A percentile compares a stretch with the other conserved stretches of the same genome.
Evolutionary conservation across 345 rosid genomes (phyloP).

Genomic region (Streptanthus diversifolius): DNA sequence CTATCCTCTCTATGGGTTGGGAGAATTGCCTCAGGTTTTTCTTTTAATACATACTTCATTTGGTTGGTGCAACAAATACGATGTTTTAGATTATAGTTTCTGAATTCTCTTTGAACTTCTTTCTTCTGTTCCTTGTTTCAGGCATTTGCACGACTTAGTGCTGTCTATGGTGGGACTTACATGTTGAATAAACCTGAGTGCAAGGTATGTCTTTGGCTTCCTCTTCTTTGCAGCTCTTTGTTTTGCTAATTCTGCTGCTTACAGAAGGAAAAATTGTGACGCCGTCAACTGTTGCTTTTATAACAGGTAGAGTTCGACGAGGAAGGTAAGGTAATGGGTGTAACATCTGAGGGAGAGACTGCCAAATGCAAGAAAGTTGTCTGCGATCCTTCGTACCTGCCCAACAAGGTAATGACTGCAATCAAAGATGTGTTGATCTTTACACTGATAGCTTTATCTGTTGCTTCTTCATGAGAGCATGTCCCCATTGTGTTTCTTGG

Average conservation of each 20-base stretch:
- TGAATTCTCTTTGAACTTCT: constrained; percentile 36
- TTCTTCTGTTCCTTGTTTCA: constrained; percentile 23
- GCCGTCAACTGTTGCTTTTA: constrained; percentile 1
- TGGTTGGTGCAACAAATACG: neutral
- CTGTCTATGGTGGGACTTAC: constrained; percentile 96
- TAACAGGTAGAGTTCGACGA: constrained; percentile 82
- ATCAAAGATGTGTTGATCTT: neutral
- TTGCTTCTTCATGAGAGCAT: neutral
- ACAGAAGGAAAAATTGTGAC: neutral
- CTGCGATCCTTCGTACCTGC: constrained; percentile 91
- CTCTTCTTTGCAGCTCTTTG: neutral
- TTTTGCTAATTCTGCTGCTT: neutral
- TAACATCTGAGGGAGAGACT: constrained; percentile 97
- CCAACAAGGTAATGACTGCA: constrained; percentile 59
- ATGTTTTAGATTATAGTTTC: constrained; percentile 4
- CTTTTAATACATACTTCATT: neutral
- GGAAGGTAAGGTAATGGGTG: constrained; percentile 84
- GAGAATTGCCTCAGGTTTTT: constrained; percentile 95
- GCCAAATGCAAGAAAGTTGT: constrained; percentile 97
- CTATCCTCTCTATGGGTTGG: constrained; percentile 91
- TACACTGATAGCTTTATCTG: neutral
- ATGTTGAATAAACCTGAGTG: constrained; percentile 97
- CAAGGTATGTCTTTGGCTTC: constrained; percentile 48
- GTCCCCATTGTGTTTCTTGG: neutral
- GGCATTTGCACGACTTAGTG: constrained; percentile 99